phyloP scores from a whole-genome alignment of 805 yeast genomes.

The Yarrowia keelungensis region DNA sequence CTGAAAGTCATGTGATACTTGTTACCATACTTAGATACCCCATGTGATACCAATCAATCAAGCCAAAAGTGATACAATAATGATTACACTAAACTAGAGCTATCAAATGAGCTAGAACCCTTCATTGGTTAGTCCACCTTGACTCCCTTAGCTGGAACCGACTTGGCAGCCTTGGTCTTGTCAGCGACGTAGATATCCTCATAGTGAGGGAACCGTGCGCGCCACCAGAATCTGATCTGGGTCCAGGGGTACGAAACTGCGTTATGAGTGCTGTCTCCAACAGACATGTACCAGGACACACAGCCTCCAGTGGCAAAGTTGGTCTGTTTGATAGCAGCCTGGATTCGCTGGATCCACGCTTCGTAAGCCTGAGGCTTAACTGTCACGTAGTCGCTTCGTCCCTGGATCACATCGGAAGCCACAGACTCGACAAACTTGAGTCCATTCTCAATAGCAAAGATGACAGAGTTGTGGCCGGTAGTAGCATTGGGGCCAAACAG shows the following conservation, averaged over 20 bases:
- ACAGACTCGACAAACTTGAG: constrained; percentile 40
- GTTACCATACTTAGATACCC: too few relatives aligned
- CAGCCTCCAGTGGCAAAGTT: constrained; percentile 42
- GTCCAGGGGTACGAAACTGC: constrained; percentile 42
- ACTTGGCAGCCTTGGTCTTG: neutral
- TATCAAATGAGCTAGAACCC: neutral
- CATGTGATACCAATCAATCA: too few relatives aligned
- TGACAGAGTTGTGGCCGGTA: constrained; percentile 42
- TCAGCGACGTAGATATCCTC: constrained; percentile 8
- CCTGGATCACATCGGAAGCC: constrained; percentile 33
- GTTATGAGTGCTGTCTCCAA: constrained; percentile 35
- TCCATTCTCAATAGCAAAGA: constrained; percentile 41
- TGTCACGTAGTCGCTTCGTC: constrained; percentile 38
- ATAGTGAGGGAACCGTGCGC: constrained; percentile 28
- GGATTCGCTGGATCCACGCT: constrained; percentile 39
- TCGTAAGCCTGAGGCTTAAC: constrained; percentile 41
- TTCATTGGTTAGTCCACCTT: constrained; percentile 7
- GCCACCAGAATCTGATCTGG: constrained; percentile 41
- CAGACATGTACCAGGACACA: constrained; percentile 41
- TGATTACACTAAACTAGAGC: neutral
- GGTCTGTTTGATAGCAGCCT: constrained; percentile 33
- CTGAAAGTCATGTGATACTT: too few relatives aligned
- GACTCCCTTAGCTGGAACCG: neutral
- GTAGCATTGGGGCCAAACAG: constrained; percentile 42
- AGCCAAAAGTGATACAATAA: too few relatives aligned